These are phyloP conservation scores for Podila epigama DNA, from an alignment of 192 early-diverging fungal genomes.

Conservation along the genomic window DNA sequence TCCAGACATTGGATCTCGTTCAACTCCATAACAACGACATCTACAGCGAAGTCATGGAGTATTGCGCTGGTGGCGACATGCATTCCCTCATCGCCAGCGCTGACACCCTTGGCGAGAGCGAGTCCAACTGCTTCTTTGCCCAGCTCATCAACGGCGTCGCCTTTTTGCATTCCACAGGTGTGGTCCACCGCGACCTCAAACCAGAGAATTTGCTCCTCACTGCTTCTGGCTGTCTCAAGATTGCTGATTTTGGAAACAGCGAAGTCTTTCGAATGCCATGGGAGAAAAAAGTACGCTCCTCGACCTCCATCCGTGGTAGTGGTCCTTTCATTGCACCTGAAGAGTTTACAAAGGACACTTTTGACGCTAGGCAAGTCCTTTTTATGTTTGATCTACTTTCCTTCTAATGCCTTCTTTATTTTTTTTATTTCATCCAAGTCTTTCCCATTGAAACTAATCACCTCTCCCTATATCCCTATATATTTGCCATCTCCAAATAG, in stretches of 20 bases:
- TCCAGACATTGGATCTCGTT: conserved; percentile 76
- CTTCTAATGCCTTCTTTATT: neutral
- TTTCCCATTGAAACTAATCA: neutral
- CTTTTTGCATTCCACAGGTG: conserved; percentile 80
- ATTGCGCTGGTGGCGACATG: conserved; percentile 79
- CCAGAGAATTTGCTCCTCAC: conserved; percentile 83
- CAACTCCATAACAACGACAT: conserved; percentile 66
- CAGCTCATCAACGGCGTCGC: conserved; percentile 77
- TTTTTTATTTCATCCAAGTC: neutral
- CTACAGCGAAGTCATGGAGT: conserved; percentile 81
- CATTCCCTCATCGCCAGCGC: conserved; percentile 69
- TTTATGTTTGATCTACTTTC: no score
- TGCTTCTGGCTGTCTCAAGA: conserved; percentile 69
- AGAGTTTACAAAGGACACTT: conserved; percentile 65
- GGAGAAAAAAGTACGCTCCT: conserved; percentile 60
- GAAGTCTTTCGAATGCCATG: conserved; percentile 80
- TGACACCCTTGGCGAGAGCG: conserved; percentile 57
- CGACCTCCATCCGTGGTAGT: conserved; percentile 73
- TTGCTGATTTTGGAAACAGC: conserved; percentile 83
- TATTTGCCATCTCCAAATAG: neutral
- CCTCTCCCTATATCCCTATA: neutral
- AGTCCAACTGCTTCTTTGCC: conserved; percentile 70
- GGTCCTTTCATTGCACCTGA: conserved; percentile 90
- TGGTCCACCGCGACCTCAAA: conserved; percentile 81
- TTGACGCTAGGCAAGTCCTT: conserved; percentile 70